Percentiles rank a stretch among this genome's conserved stretches.
phyloP scores from a whole-genome alignment of 352 stramenopile genomes.

The Phytopythium kandeliae region DNA sequence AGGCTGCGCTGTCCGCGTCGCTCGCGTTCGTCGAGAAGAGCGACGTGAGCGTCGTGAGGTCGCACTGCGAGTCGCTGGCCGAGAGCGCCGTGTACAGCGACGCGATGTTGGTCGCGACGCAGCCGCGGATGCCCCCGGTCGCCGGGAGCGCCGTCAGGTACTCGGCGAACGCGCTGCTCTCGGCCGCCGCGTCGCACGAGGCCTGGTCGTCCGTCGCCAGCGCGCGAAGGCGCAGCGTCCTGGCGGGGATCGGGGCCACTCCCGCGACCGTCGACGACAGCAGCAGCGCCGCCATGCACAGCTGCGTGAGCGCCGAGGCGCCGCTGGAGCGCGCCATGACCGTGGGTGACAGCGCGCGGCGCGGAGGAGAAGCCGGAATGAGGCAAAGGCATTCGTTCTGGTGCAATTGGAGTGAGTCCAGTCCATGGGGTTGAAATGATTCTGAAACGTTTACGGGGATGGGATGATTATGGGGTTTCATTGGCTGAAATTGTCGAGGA shows the following conservation, averaged over 20 bases:
- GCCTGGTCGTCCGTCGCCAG: conserved; percentile 20
- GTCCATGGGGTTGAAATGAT: no score
- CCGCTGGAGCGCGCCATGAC: conserved; percentile 1
- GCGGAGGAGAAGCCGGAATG: no score
- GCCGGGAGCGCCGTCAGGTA: conserved; percentile 39
- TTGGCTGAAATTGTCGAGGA: no score
- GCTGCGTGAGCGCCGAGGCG: background rate
- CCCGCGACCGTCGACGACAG: conserved; percentile 12
- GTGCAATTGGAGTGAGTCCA: no score
- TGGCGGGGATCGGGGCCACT: background rate
- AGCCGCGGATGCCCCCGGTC: conserved; percentile 39
- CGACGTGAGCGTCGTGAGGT: conserved; percentile 39
- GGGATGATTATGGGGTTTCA: no score
- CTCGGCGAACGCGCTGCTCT: conserved; percentile 30
- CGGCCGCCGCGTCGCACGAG: conserved; percentile 33
- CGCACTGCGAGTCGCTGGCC: conserved; percentile 27
- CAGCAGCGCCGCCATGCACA: background rate
- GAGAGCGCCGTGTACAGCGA: conserved; percentile 31
- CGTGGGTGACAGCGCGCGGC: no score
- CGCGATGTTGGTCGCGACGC: conserved; percentile 44
- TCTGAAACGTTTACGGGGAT: no score
- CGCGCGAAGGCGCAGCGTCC: background rate
- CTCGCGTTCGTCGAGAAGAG: conserved; percentile 23
- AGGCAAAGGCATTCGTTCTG: no score
- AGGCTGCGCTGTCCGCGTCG: conserved; percentile 23